These are phyloP conservation scores for Leucogyrophana mollusca DNA, from an alignment of 768 basidiomycete species.

Conservation along the genomic window DNA sequence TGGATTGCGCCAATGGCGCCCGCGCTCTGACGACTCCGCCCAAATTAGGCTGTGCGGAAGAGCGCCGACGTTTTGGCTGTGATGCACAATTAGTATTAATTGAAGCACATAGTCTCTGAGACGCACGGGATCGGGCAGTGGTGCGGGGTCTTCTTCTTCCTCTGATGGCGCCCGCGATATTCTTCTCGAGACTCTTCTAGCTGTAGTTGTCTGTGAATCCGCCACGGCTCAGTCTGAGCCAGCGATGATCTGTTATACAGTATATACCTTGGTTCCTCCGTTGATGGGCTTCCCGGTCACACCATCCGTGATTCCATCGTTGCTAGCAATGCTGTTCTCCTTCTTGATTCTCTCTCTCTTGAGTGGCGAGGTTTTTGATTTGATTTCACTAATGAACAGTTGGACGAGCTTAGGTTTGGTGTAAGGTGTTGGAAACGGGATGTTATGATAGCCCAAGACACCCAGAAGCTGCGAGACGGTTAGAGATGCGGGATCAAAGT, in stretches of 20 bases:
- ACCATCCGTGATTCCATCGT: constrained; percentile 82
- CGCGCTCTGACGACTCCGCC: constrained; percentile 45
- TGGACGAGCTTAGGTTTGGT: constrained; percentile 76
- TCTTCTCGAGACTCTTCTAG: constrained; percentile 62
- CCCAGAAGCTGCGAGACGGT: constrained; percentile 84
- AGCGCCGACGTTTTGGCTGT: constrained; percentile 77
- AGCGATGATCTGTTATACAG: constrained; percentile 3
- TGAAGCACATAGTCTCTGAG: constrained; percentile 3
- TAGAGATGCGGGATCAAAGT: constrained; percentile 71
- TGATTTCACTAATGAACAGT: constrained; percentile 78
- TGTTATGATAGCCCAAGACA: constrained; percentile 72
- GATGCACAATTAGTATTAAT: constrained; percentile 12
- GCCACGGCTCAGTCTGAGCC: constrained; percentile 8
- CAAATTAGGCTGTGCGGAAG: constrained; percentile 72
- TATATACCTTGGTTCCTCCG: constrained; percentile 43
- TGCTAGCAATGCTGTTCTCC: constrained; percentile 71
- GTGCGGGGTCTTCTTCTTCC: constrained; percentile 38
- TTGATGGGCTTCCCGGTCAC: constrained; percentile 71
- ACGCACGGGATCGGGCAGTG: constrained; percentile 58
- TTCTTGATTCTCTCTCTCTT: constrained; percentile 64
- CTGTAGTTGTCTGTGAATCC: constrained; percentile 14
- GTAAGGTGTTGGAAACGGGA: constrained; percentile 71
- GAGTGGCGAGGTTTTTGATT: constrained; percentile 51
- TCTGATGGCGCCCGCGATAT: constrained; percentile 56
- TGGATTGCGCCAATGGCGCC: constrained; percentile 37